phyloP scores from a whole-genome alignment of 768 basidiomycete genomes.

The Mycena galericulata region DNA sequence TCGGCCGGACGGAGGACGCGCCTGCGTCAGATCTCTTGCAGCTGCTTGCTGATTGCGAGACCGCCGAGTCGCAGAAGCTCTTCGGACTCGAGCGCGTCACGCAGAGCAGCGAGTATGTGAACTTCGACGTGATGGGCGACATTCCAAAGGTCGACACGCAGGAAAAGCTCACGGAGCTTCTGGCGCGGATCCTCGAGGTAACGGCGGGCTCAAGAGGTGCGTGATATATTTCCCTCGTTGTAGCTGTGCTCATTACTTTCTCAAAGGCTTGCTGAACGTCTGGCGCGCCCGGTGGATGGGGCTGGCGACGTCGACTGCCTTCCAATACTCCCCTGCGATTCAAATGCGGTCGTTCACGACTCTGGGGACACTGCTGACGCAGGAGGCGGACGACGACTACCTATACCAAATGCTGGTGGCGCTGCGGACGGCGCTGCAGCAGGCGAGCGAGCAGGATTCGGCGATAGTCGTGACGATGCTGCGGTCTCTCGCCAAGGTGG shows the following conservation, averaged over 20 bases:
- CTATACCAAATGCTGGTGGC: constrained; percentile 94
- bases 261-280: constrained; percentile 83
- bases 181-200: constrained; percentile 72
- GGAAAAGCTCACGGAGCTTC: constrained; percentile 72
- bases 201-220: constrained; percentile 78
- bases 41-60: constrained; percentile 71
- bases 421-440: constrained; percentile 76
- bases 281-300: constrained; percentile 97
- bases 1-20: constrained; percentile 70
- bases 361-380: constrained; percentile 82
- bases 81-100: constrained; percentile 81
- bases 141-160: constrained; percentile 70
- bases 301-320: constrained; percentile 87
- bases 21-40: constrained; percentile 68
- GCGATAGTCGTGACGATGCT: constrained; percentile 88
- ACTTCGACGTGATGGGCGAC: constrained; percentile 66
- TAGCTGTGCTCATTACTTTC: constrained; percentile 2
- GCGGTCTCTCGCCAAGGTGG: constrained; percentile 82
- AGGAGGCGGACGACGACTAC: constrained; percentile 93
- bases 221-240: constrained; percentile 33
- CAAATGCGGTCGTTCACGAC: constrained; percentile 90
- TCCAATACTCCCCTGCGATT: constrained; percentile 89
- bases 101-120: constrained; percentile 75
- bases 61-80: constrained; percentile 66
- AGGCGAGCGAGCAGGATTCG: constrained; percentile 77